Evolutionary conservation across 306 rosid genomes (phyloP), one percentile per base, ranked within the genome.

Genomic region (Pyrus pyrifolia): DNA sequence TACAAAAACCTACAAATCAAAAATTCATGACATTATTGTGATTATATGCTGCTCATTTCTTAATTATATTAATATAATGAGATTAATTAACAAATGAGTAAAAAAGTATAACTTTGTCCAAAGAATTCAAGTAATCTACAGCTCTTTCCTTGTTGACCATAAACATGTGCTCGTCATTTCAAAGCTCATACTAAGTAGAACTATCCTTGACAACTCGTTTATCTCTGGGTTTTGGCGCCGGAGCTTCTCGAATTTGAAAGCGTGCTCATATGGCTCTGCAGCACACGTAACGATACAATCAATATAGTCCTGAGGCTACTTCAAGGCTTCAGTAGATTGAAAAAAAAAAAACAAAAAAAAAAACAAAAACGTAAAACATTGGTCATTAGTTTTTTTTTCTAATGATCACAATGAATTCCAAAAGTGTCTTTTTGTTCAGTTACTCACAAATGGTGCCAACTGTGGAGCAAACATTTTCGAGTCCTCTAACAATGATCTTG

Each of bases 221-320:
- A 79, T 93, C 98, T 71, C 91, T 88, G 0, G 98, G 98, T 93
- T 82, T 93, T 93, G 3, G 98, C 97, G 0, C 97, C 97, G 12
- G 98, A 93, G 29, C 64, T 91, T 88, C 74, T 93, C 98, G 67
- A 82, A 78, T 74, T 76, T 76, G 1, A 93, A 86, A 4, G 98
- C 93, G 25, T 93, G 98, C 76, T 93, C 97, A 71, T 91, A 91
- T 53, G 87, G 76, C 86, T 91, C 97, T 91, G 86, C 78, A 67
- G 60, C 80, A 44, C 18, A 61, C 11, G 3, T 40, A 40, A 8
- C 11, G 44, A 40, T 60, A 64, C 71, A 53, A 53, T 71, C 22
- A 17, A 6, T 52, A 52, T 6, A 19, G 59, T 35, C 40, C 8
- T 6, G 8, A 6, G 40, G 40, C 8, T 35, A 35, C 40, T 35